Percentiles rank a stretch among this genome's conserved stretches.
Evolutionary conservation across 2,329 filamentous ascomycete species (phyloP).

Genomic region (Calonectria leucothoes): DNA sequence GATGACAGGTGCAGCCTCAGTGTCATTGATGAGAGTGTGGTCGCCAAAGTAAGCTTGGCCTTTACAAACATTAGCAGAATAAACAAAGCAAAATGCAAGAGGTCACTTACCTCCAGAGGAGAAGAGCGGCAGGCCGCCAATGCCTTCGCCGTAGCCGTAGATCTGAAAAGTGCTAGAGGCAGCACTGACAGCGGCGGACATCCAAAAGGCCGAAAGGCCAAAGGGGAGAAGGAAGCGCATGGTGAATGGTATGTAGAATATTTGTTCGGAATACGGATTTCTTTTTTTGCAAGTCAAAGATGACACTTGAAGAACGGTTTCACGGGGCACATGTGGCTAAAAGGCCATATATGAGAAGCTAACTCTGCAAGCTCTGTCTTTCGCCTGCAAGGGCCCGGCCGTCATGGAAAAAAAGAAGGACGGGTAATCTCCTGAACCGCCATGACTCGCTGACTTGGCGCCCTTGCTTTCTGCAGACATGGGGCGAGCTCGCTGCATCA

Average conservation of each 20-base stretch:
- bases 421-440: too few species aligned
- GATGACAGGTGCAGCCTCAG: constrained; percentile 21
- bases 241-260: neutral
- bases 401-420: too few species aligned
- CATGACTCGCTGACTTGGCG: neutral
- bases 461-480: neutral
- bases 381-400: neutral
- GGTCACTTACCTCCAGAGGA: constrained; percentile 12
- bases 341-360: neutral
- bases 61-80: neutral
- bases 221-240: neutral
- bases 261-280: neutral
- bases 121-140: constrained; percentile 9
- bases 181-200: neutral
- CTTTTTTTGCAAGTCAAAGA: neutral
- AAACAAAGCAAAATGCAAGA: too few species aligned
- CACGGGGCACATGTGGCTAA: neutral
- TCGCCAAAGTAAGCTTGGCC: constrained; percentile 17
- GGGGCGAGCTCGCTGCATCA: neutral
- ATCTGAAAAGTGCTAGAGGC: constrained; percentile 5
- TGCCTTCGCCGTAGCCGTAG: constrained; percentile 8
- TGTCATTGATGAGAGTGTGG: constrained; percentile 9
- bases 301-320: neutral
- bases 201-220: neutral
- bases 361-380: neutral